Evolutionary conservation across 257 asterid species (phyloP), one percentile per base, ranked within the genome.

Genomic region (Solanum sejunctum): DNA sequence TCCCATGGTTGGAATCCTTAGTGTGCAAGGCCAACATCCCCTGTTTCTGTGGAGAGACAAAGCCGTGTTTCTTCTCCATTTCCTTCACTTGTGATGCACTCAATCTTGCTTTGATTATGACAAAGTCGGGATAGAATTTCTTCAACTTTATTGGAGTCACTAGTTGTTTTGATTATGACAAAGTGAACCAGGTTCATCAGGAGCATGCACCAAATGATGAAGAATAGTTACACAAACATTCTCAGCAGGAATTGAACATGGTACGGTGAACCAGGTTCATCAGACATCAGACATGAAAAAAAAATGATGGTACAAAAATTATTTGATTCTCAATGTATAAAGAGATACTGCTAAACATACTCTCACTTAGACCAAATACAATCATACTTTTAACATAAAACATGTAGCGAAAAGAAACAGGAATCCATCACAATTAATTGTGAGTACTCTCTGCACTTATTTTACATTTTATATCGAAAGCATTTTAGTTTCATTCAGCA

Each of bases 21-120:
- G 90, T 85, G 11, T 85, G 45, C 6, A 66, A 43, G 6, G 21
- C 8, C 2, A 41, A 17, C 1, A 47, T 15, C 15, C 0, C 43
- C 51, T 82, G 72, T 1, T 39, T 82, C 1, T 52, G 61, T 0
- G 89, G 89, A 1, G 85, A 70, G 6, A 86, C 11, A 43, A 88
- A 88, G 1, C 91, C 91, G 0, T 77, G 18, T 56, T 9, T 78
- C 26, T 63, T 83, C 20, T 84, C 80, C 84, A 86, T 82, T 15
- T 28, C 81, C 54, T 85, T 70, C 3, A 86, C 20, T 20, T 86
- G 86, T 3, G 77, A 57, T 1, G 32, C 66, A 0, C 88, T n/a
- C 15, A 88, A 84, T 8, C 73, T 86, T n/a, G n/a, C n/a, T n/a
- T n/a, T n/a, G n/a, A 26, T 69, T 5, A 39, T 4, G 2, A 52